These are phyloP conservation scores for Diplodia seriata DNA, from an alignment of 2,329 filamentous ascomycete species.

Conservation along the genomic window DNA sequence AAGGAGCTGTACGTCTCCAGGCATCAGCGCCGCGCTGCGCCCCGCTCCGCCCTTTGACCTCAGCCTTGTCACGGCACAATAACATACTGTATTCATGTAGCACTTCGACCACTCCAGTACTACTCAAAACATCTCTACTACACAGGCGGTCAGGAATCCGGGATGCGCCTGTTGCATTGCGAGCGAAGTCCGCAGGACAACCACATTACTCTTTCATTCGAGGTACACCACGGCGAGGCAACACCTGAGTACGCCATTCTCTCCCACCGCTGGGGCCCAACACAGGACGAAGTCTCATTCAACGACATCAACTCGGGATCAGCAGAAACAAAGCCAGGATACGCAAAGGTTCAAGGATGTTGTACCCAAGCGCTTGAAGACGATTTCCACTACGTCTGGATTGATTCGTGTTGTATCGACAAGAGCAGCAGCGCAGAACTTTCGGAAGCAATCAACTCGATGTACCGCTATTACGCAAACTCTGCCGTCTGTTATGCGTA, in stretches of 20 bases:
- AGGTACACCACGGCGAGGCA: background rate
- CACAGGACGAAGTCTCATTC: conserved; percentile 18
- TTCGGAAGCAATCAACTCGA: conserved; percentile 36
- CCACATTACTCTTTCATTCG: background rate
- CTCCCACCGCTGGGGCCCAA: conserved; percentile 24
- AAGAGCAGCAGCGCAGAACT: conserved; percentile 35
- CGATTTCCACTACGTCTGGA: conserved; percentile 37
- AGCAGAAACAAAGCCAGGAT: background rate
- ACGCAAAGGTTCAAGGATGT: conserved; percentile 10
- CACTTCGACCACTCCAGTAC: too few relatives aligned
- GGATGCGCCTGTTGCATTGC: background rate
- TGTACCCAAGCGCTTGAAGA: conserved; percentile 33
- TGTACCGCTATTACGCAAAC: conserved; percentile 36
- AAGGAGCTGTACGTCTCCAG: too few relatives aligned
- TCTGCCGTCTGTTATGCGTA: conserved; percentile 34
- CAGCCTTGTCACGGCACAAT: background rate
- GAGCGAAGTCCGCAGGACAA: background rate
- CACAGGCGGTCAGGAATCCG: too few relatives aligned
- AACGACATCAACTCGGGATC: background rate
- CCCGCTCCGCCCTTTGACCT: background rate
- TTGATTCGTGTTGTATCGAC: conserved; percentile 37
- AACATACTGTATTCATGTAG: too few relatives aligned
- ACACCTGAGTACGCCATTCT: conserved; percentile 25
- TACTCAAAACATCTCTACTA: too few relatives aligned
- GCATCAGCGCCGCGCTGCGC: background rate